phyloP scores from a whole-genome alignment of 441 rosid species.

The Gossypium armourianum region DNA sequence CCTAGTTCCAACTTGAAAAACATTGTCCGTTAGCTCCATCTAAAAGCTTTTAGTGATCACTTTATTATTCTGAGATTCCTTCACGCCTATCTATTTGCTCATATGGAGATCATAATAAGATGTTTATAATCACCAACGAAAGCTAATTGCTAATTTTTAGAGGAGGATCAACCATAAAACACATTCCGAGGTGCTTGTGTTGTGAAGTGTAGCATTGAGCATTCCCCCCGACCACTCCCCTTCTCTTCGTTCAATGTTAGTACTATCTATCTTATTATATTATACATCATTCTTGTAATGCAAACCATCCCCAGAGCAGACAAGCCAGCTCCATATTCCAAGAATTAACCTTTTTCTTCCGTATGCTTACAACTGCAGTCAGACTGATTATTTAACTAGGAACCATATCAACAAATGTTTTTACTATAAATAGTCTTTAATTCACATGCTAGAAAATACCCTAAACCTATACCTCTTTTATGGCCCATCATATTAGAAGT shows the following conservation, averaged over 20 bases:
- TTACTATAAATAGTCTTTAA: conserved; percentile 21
- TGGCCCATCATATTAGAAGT: conserved; percentile 33
- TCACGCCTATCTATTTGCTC: neutral
- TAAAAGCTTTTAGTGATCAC: neutral
- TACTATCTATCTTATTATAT: neutral
- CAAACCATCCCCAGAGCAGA: neutral
- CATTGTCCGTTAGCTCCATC: neutral
- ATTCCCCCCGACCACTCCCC: neutral
- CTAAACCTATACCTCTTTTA: neutral
- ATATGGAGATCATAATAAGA: neutral
- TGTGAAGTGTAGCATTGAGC: neutral
- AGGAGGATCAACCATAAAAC: neutral
- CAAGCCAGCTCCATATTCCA: neutral
- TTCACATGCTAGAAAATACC: neutral
- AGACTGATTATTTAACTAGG: neutral
- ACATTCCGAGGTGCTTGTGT: neutral
- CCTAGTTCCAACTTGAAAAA: neutral
- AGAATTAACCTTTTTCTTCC: neutral
- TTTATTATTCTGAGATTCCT: neutral
- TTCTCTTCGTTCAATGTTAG: neutral
- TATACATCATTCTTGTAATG: neutral
- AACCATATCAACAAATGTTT: neutral
- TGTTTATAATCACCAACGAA: neutral
- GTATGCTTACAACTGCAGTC: neutral
- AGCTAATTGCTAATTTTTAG: neutral